Base-by-base conservation (phyloP, 1,284 basidiomycete genomes). In the Flammula alnicola region DNA sequence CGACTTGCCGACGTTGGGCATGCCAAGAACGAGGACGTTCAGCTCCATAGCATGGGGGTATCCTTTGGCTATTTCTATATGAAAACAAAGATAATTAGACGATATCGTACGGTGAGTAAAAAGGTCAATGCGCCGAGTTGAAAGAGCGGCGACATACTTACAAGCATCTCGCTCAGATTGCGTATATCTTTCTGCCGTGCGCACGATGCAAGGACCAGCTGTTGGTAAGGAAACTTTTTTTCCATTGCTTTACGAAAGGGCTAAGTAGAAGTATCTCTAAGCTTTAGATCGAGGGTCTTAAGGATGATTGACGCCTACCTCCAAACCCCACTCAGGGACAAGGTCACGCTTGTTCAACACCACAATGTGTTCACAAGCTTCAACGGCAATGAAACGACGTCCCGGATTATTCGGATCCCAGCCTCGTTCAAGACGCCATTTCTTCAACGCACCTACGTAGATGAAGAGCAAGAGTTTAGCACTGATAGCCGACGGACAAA, bases 1-100 rank as follows among this genome's bases (percentile, higher is more conserved):
- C 22, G 94, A 97, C 73, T 99, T 99, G 40, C 97, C 97, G 33
- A 98, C 95, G 66, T 99, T 99, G 4, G 96, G 96, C 96, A 99
- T 99, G 19, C 96, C 96, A 44, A 95, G 86, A 19, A 97, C 92
- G 4, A 97, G 78, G 6, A 98, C 84, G 63, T 94, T 93, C 55
- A 92, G 72, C 64, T 92, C 88, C 50, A 84, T 81, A 36, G 83
- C 74, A 52, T 86, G 80, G 44, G 81, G 80, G 63, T 86, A 78
- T 33, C 76, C 72, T 58, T 81, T 83, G 27, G 89, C 89, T 59
- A 91, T 79, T 54, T 81, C 90, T 92, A 58, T 5, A 25, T 22
- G 33, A 26, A 41, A 44, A 32, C n/a, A n/a, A n/a, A n/a, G n/a
- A n/a, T n/a, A 49, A 55, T 61, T 54, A 59, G 37, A 32, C 20